A percentile compares a stretch with the other conserved stretches of the same genome.
Conservation (phyloP, 2,329 filamentous ascomycete species). For the Exophiala sp. region DNA sequence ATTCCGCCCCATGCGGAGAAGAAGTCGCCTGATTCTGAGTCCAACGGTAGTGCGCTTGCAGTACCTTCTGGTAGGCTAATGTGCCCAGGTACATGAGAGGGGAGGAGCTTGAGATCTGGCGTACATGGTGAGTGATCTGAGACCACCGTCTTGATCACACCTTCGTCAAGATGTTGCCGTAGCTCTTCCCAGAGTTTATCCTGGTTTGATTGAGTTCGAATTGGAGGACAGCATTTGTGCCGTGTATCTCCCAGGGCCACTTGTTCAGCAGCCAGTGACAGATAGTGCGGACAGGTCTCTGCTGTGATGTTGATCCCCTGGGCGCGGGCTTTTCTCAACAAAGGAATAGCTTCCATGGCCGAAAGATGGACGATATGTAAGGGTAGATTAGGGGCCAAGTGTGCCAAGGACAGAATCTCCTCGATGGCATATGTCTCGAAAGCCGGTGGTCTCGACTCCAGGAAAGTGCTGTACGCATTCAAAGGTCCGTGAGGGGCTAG, state of each 20-base stretch:
- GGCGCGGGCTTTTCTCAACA: conserved; percentile 69
- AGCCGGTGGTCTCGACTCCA: conserved; percentile 79
- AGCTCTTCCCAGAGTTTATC: conserved; percentile 86
- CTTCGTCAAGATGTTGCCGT: conserved; percentile 55
- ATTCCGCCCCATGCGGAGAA: conserved; percentile 97
- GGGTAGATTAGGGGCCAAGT: conserved; percentile 74
- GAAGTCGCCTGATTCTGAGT: conserved; percentile 68
- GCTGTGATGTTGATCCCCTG: conserved; percentile 81
- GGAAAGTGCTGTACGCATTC: conserved; percentile 81
- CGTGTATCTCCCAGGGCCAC: conserved; percentile 82
- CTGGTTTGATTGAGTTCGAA: conserved; percentile 76
- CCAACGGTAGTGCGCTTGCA: conserved; percentile 29
- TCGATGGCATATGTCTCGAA: conserved; percentile 91
- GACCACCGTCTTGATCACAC: conserved; percentile 86
- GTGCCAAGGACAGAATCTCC: conserved; percentile 77
- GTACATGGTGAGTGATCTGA: conserved; percentile 97
- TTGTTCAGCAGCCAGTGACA: conserved; percentile 76
- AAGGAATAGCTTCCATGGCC: conserved; percentile 80
- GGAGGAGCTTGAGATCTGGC: conserved; percentile 85
- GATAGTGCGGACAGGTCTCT: conserved; percentile 94
- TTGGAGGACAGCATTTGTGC: conserved; percentile 94
- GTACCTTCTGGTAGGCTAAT: conserved; percentile 31
- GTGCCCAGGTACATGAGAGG: conserved; percentile 60
- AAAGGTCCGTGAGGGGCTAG: conserved; percentile 68
- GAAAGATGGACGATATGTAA: conserved; percentile 93